Base-by-base conservation (phyloP, 352 stramenopile genomes). In the Pythium aphanidermatum region DNA sequence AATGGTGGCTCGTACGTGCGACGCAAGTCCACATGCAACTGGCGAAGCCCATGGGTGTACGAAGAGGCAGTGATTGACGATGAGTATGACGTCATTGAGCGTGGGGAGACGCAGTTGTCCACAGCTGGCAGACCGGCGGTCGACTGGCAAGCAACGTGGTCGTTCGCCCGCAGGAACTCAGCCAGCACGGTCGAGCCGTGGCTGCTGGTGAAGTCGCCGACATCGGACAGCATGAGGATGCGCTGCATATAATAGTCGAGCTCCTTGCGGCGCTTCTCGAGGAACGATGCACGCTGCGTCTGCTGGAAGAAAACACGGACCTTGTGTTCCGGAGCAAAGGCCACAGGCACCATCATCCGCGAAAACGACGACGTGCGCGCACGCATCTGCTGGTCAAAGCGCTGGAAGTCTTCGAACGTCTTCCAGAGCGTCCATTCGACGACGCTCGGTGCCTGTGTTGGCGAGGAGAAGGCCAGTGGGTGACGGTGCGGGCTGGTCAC, bases 161-260 rank as follows among this genome's bases (percentile, higher is more conserved):
- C 41, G 11, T 66, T 51, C 0, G 78, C 78, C 4, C 50, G 54
- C 23, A 91, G 64, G 40, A 91, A 91, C 25, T 80, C 65, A 11
- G 75, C 73, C 29, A 91, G 55, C 23, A 83, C 70, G 12, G 63
- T 66, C 37, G 75, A 86, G 1, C 78, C 74, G 11, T 41, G 55
- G 37, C 49, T 61, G 8, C 45, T 68, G 14, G 51, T 60, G 34
- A 91, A 88, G 41, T 91, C 78, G 17, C 49, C 46, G 4, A 86
- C 75, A 21, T 84, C 63, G 1, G 78, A 70, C 52, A 91, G 84
- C 37, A 86, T 58, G 60, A 91, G 70, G 34, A 91, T 83, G 31
- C 78, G 71, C 64, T 91, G 78, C 48, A 88, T 71, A 68, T 86
- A 91, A 37, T 88, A 87, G 53, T 91, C 78, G 26, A 91, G 65